Percentiles rank a stretch among this genome's conserved stretches.
phyloP scores from a whole-genome alignment of 2,329 filamentous ascomycete species.

The Aschersonia sp. region DNA sequence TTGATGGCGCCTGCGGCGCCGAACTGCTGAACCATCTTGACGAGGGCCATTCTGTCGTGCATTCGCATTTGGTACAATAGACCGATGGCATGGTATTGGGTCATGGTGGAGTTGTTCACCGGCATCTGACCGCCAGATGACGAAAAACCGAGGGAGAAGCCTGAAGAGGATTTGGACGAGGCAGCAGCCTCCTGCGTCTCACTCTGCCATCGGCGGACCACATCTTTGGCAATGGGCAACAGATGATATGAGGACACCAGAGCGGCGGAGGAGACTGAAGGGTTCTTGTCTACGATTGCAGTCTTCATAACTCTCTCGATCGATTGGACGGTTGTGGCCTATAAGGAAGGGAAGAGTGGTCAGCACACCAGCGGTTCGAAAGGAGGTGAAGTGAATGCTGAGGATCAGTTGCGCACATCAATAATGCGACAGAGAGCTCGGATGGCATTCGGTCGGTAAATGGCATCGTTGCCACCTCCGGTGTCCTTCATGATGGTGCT shows the following conservation, averaged over 20 bases:
- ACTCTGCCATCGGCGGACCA: constrained; percentile 94
- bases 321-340: constrained; percentile 90
- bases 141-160: constrained; percentile 87
- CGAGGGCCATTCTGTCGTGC: constrained; percentile 93
- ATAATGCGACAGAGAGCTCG: constrained; percentile 92
- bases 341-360: background rate
- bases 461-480: constrained; percentile 81
- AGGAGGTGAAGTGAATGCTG: background rate
- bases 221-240: constrained; percentile 86
- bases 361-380: background rate
- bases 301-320: constrained; percentile 99
- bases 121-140: constrained; percentile 58
- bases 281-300: constrained; percentile 97
- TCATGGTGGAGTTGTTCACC: constrained; percentile 93
- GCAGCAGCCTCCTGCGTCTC: constrained; percentile 96
- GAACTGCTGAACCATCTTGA: constrained; percentile 99
- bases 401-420: constrained; percentile 46
- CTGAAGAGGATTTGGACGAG: constrained; percentile 73
- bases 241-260: constrained; percentile 96
- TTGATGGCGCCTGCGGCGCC: constrained; percentile 83
- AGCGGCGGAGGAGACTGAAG: constrained; percentile 89
- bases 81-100: constrained; percentile 96
- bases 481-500: constrained; percentile 99
- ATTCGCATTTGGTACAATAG: constrained; percentile 95
- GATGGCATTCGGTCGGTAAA: constrained; percentile 93